Percentiles rank a stretch among this genome's conserved stretches.
Evolutionary conservation across 1,284 basidiomycete species (phyloP).

Genomic region (Trichosporon coremiiforme): DNA sequence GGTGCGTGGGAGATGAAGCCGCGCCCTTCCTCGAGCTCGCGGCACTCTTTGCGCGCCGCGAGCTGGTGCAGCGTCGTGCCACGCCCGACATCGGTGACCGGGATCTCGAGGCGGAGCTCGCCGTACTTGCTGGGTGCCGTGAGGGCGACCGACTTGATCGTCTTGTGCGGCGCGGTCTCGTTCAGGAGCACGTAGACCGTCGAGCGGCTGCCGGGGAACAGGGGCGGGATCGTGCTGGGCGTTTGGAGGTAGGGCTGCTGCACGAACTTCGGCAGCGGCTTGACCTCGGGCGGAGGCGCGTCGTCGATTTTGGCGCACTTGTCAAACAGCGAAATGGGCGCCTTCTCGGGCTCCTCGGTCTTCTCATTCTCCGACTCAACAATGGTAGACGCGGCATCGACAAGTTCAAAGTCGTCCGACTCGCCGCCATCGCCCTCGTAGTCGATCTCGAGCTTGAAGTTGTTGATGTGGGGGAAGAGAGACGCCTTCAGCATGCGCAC

Average conservation of each 20-base stretch:
- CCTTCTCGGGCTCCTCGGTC: conserved; percentile 33
- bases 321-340: conserved; percentile 43
- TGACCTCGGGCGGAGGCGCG: not conserved
- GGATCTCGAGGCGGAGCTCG: conserved; percentile 54
- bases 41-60: conserved; percentile 62
- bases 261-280: conserved; percentile 56
- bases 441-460: conserved; percentile 28
- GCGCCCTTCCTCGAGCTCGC: conserved; percentile 48
- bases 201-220: conserved; percentile 29
- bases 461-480: conserved; percentile 27
- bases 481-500: conserved; percentile 30
- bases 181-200: conserved; percentile 61
- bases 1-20: conserved; percentile 21
- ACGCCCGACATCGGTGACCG: conserved; percentile 42
- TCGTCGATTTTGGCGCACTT: conserved; percentile 11
- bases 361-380: not conserved
- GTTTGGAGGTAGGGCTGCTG: conserved; percentile 57
- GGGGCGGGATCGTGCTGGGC: conserved; percentile 22
- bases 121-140: conserved; percentile 55
- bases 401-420: conserved; percentile 31
- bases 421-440: conserved; percentile 13
- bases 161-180: conserved; percentile 32
- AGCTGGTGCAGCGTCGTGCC: conserved; percentile 59
- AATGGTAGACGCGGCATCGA: conserved; percentile 22
- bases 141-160: conserved; percentile 36